Percentiles rank a stretch among this genome's conserved stretches.
Conservation (phyloP, 192 early-diverging fungal genomes). For the Rhizoclosmatium globosum region DNA sequence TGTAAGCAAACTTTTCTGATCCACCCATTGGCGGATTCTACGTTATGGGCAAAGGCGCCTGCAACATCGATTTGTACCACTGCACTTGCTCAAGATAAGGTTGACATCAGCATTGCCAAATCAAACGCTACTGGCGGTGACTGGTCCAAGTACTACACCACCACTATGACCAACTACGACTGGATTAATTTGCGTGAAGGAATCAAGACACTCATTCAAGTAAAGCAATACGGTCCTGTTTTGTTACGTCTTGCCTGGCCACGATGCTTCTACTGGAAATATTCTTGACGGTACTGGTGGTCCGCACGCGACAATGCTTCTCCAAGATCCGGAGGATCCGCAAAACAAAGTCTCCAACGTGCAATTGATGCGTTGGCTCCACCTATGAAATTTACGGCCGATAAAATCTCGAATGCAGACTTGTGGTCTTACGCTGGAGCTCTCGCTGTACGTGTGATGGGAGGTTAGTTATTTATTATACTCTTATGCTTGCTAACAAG, state of each 20-base stretch:
- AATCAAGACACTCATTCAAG: neutral
- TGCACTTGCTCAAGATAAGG: too few relatives aligned
- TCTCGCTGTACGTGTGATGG: neutral
- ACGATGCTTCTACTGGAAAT: neutral
- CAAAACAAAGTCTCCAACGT: neutral
- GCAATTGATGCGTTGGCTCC: neutral
- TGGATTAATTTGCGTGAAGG: neutral
- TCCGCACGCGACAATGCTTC: neutral
- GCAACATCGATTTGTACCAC: too few relatives aligned
- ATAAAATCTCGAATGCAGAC: constrained; percentile 7
- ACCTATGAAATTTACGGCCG: neutral
- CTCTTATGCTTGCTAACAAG: too few relatives aligned
- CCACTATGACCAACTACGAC: neutral
- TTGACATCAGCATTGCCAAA: too few relatives aligned
- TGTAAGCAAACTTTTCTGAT: too few relatives aligned
- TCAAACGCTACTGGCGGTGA: neutral
- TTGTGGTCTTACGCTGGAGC: constrained; percentile 11
- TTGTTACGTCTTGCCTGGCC: constrained; percentile 6
- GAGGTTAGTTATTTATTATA: neutral
- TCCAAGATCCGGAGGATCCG: neutral
- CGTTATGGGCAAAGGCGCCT: too few relatives aligned
- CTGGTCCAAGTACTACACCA: neutral
- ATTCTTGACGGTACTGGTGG: neutral
- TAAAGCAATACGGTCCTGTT: neutral
- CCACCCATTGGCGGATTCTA: too few relatives aligned